Conservation (phyloP, 2,329 filamentous ascomycete genomes). For the Xylariaceae sp. region DNA sequence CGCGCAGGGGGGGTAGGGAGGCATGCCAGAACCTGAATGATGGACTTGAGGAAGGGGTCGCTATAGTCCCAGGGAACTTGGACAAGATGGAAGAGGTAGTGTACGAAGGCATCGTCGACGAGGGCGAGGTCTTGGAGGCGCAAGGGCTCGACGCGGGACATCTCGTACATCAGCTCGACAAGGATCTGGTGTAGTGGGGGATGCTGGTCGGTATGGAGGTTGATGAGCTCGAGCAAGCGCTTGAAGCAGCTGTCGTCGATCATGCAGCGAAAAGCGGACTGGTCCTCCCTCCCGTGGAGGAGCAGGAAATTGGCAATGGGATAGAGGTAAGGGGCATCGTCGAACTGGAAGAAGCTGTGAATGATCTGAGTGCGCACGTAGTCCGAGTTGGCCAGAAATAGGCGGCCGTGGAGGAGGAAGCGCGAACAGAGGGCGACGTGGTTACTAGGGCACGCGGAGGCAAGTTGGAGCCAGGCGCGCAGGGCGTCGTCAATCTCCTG, state of each 20-base stretch:
- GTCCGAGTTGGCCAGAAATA: conserved; percentile 71
- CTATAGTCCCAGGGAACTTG: conserved; percentile 84
- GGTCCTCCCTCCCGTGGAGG: conserved; percentile 77
- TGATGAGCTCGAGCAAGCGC: conserved; percentile 77
- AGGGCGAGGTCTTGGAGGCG: conserved; percentile 71
- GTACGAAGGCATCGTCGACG: conserved; percentile 76
- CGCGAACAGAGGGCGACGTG: conserved; percentile 78
- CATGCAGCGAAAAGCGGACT: conserved; percentile 80
- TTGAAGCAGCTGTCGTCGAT: conserved; percentile 80
- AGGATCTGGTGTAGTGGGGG: conserved; percentile 72
- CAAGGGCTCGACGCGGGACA: conserved; percentile 86
- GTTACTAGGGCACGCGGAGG: conserved; percentile 71
- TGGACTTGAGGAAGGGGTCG: conserved; percentile 93
- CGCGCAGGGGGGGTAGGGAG: conserved; percentile 6
- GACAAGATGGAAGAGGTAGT: conserved; percentile 80
- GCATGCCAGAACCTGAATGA: conserved; percentile 85
- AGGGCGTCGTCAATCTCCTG: conserved; percentile 76
- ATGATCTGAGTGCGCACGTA: conserved; percentile 93
- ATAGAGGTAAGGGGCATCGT: conserved; percentile 75
- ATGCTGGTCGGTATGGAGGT: conserved; percentile 60
- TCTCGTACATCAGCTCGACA: conserved; percentile 90
- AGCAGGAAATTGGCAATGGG: conserved; percentile 80
- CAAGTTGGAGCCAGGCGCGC: conserved; percentile 77
- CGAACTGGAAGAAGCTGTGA: conserved; percentile 86
- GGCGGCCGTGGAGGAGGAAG: conserved; percentile 67